Base-by-base conservation (phyloP, 164 flowering plant genomes). In the Magnolia changhungtana region DNA sequence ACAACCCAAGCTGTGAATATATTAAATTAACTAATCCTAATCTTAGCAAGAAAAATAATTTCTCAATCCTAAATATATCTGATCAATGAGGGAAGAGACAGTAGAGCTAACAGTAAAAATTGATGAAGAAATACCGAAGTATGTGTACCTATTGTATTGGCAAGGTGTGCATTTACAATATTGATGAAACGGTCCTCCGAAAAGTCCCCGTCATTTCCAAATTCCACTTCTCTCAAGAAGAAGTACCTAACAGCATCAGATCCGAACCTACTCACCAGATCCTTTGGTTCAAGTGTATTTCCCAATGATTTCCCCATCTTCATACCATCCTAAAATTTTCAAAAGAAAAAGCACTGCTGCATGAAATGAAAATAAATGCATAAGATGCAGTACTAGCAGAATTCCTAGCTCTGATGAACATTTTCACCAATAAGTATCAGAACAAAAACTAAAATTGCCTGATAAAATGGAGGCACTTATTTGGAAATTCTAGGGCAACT, bases 251-350 rank as follows among this genome's bases (percentile, higher is more conserved):
- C 97, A 27, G 98, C 98, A 89, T 92, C 98, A 21, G 98, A 65
- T 59, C 98, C 99, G 84, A 91, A 96, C 72, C 78, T 89, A 5
- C 78, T 76, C 85, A 96, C 96, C 85, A 96, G 86, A 78, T 92
- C 93, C 80, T 88, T 90, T 66, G 99, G 99, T 83, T 96, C 98
- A 79, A 96, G 84, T 27, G 96, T 96, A 83, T 96, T 96, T 55
- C 98, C 99, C 11, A 96, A 83, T 24, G 99, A 92, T 73, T 96
- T 96, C 67, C 98, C 99, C 98, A 96, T 96, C 91, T 96, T 96
- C 97, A 89, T 86, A 67, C 98, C 99, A 90, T 93, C 98, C 99
- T 96, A 91, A 72, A 81, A 84, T 80, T 81, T 86, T 77, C 80
- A 88, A 87, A 87, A 85, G 75, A 81, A 86, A 87, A 83, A 82